Conservation (phyloP, 768 basidiomycete genomes). For the Hypholoma sublateritium region DNA sequence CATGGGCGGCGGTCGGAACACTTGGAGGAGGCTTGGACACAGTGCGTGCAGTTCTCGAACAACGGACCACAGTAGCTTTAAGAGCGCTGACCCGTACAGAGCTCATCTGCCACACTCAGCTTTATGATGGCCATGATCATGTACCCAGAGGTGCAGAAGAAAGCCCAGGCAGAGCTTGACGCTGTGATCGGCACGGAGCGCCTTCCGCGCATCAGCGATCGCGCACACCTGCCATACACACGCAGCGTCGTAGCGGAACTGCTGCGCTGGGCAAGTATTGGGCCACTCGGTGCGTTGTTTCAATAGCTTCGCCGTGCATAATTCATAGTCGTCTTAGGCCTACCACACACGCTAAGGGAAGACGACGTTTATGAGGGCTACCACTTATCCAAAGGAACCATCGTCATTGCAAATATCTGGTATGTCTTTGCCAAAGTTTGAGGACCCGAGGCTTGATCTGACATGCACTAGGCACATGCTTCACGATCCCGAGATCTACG, state of each 20-base stretch:
- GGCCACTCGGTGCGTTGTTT: conserved; percentile 35
- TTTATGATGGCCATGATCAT: conserved; percentile 51
- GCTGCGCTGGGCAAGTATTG: conserved; percentile 44
- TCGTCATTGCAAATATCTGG: conserved; percentile 53
- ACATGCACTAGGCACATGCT: conserved; percentile 39
- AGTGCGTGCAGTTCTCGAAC: conserved; percentile 6
- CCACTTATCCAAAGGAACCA: conserved; percentile 39
- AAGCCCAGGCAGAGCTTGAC: conserved; percentile 54
- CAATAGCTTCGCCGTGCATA: neutral
- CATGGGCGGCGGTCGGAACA: conserved; percentile 32
- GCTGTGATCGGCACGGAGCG: conserved; percentile 36
- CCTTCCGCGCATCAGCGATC: conserved; percentile 40
- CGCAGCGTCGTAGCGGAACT: conserved; percentile 45
- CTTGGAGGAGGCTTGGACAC: conserved; percentile 20
- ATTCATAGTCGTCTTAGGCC: conserved; percentile 6
- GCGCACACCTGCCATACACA: conserved; percentile 47
- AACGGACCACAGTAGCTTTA: conserved; percentile 9
- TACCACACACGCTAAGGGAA: conserved; percentile 20
- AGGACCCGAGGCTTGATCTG: too few relatives aligned
- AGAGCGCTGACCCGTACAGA: conserved; percentile 39
- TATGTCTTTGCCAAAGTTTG: conserved; percentile 14
- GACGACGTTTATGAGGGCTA: conserved; percentile 24
- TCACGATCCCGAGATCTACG: conserved; percentile 55
- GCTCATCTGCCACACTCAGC: conserved; percentile 39
- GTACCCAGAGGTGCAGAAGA: conserved; percentile 40